Percentiles rank a stretch among this genome's conserved stretches.
phyloP scores from a whole-genome alignment of 805 yeast species.

The Lipomyces orientalis region DNA sequence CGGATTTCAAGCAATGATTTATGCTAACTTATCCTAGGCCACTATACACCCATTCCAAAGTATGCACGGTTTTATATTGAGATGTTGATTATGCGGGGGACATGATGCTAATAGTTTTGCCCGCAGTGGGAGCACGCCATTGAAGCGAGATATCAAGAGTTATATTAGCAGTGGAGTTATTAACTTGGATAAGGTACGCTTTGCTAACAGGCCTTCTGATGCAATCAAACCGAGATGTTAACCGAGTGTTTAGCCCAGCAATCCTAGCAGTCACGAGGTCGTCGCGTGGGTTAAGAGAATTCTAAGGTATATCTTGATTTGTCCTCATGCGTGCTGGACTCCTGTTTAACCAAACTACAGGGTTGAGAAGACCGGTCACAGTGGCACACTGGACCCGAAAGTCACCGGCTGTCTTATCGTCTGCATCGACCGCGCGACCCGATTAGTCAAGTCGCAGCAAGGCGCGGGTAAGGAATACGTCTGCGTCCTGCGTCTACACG shows the following conservation, averaged over 20 bases:
- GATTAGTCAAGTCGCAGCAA: conserved; percentile 97
- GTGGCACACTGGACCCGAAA: conserved; percentile 98
- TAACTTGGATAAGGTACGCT: conserved; percentile 77
- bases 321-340: neutral
- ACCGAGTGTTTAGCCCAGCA: conserved; percentile 63
- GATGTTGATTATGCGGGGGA: neutral
- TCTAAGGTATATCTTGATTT: conserved; percentile 46
- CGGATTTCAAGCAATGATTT: neutral
- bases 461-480: conserved; percentile 99
- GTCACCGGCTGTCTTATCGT: conserved; percentile 99
- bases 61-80: neutral
- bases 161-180: conserved; percentile 95
- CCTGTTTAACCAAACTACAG: conserved; percentile 49
- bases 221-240: neutral
- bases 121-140: conserved; percentile 78
- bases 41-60: conserved; percentile 65
- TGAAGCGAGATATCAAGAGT: conserved; percentile 88
- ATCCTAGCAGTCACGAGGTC: conserved; percentile 98
- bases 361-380: conserved; percentile 97
- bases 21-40: conserved; percentile 50
- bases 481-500: conserved; percentile 95
- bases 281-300: conserved; percentile 99
- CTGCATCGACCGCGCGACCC: conserved; percentile 96
- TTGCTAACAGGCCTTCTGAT: neutral
- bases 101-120: neutral